phyloP scores from a whole-genome alignment of 2,329 filamentous ascomycete species.

The Cercospora sojina region DNA sequence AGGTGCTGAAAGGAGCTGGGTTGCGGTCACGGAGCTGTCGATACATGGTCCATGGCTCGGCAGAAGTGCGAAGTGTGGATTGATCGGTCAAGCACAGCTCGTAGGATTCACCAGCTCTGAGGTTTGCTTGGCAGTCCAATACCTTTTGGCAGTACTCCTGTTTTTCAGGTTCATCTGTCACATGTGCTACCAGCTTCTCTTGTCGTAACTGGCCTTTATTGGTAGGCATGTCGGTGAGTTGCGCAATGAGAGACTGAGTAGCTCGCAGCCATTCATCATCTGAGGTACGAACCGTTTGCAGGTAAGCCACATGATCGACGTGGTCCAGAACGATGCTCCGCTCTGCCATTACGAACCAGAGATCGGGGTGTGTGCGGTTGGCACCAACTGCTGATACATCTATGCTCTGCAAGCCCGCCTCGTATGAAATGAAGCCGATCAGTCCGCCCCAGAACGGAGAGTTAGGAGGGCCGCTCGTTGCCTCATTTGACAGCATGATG shows the following conservation, averaged over 20 bases:
- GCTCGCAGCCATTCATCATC: conserved; percentile 37
- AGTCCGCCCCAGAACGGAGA: conserved; percentile 77
- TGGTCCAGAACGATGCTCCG: conserved; percentile 78
- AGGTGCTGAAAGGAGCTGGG: conserved; percentile 82
- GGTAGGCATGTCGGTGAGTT: not conserved
- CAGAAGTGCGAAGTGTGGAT: conserved; percentile 57
- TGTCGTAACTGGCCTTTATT: not conserved
- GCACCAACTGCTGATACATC: conserved; percentile 44
- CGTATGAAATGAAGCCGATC: conserved; percentile 81
- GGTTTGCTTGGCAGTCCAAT: conserved; percentile 65
- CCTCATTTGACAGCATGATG: conserved; percentile 41
- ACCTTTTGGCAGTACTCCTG: conserved; percentile 64
- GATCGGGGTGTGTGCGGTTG: conserved; percentile 59
- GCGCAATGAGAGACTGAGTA: not conserved
- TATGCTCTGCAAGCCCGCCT: conserved; percentile 69
- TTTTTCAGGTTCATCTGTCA: conserved; percentile 31
- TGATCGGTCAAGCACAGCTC: conserved; percentile 81
- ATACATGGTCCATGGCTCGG: conserved; percentile 66
- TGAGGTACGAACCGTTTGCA: conserved; percentile 64
- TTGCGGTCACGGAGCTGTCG: conserved; percentile 67
- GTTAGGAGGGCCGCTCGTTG: conserved; percentile 36
- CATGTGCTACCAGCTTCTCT: conserved; percentile 6
- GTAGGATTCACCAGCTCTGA: conserved; percentile 77
- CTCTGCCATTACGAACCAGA: conserved; percentile 74
- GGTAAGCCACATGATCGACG: conserved; percentile 56